phyloP scores from a whole-genome alignment of 305 asterid genomes.

The Fraxinus latifolia region DNA sequence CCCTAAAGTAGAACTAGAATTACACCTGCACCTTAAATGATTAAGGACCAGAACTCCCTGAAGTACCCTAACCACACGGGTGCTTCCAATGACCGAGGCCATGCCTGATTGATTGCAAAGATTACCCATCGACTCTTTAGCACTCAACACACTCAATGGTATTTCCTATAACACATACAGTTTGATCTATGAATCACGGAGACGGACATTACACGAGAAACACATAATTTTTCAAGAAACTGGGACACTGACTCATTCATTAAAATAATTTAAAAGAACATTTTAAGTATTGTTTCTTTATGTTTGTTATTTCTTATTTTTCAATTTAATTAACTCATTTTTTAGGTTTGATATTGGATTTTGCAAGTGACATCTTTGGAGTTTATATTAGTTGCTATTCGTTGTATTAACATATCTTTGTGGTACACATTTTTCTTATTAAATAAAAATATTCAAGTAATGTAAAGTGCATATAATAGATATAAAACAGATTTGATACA shows the following conservation, averaged over 20 bases:
- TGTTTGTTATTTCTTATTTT: not conserved
- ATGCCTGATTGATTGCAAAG: constrained; percentile 9
- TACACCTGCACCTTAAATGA: not conserved
- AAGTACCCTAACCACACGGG: not conserved
- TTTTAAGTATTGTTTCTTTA: not conserved
- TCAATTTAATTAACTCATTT: not conserved
- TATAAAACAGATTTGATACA: not conserved
- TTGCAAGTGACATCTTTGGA: not conserved
- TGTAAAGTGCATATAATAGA: not conserved
- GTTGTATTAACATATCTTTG: not conserved
- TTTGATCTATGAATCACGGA: not conserved
- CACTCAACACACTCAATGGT: not conserved
- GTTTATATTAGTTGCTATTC: not conserved
- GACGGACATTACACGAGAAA: not conserved
- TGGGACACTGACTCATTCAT: not conserved
- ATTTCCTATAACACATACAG: not conserved
- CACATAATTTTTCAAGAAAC: not conserved
- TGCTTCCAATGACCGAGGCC: not conserved
- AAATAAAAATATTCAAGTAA: not conserved
- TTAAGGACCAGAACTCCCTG: constrained; percentile 5
- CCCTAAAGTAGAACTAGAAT: not conserved
- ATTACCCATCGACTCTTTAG: not conserved
- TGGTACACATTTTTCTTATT: not conserved
- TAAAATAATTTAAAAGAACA: not conserved
- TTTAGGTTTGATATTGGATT: not conserved